phyloP scores from a whole-genome alignment of 495 filamentous ascomycete genomes.

The Mycothermus thermophilus region DNA sequence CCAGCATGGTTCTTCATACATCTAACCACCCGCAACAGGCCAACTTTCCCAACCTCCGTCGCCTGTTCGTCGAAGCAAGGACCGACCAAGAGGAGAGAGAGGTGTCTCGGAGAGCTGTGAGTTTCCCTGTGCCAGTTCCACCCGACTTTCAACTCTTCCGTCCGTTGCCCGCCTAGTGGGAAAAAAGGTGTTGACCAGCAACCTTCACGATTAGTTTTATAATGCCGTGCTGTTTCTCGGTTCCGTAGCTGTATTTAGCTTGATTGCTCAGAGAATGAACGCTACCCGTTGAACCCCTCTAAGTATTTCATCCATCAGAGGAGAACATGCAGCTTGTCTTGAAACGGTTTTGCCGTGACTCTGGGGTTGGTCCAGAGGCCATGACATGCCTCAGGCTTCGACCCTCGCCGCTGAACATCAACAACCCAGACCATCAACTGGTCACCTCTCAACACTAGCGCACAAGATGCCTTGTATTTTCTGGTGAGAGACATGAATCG shows the following conservation, averaged over 20 bases:
- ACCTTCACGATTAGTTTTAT: constrained; percentile 97
- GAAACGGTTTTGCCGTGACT: too few species aligned
- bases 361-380: too few species aligned
- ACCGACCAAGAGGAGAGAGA: constrained; percentile 89
- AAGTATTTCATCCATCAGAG: background rate
- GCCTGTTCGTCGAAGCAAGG: constrained; percentile 89
- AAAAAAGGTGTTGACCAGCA: too few species aligned
- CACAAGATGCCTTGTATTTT: too few species aligned
- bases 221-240: constrained; percentile 93
- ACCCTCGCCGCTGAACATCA: too few species aligned
- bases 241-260: constrained; percentile 81
- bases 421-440: too few species aligned
- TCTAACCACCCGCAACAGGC: constrained; percentile 43
- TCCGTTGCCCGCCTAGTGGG: too few species aligned
- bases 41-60: constrained; percentile 86
- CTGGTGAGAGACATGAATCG: too few species aligned
- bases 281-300: constrained; percentile 7
- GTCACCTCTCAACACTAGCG: too few species aligned
- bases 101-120: constrained; percentile 82
- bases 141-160: background rate
- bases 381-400: too few species aligned
- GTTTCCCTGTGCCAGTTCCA: too few species aligned
- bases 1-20: background rate
- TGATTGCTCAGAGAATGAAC: constrained; percentile 62
- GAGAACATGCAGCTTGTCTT: too few species aligned